A percentile compares a stretch with the other conserved stretches of the same genome.
phyloP scores from a whole-genome alignment of 2,329 filamentous ascomycete species.

The Chalara sp. region DNA sequence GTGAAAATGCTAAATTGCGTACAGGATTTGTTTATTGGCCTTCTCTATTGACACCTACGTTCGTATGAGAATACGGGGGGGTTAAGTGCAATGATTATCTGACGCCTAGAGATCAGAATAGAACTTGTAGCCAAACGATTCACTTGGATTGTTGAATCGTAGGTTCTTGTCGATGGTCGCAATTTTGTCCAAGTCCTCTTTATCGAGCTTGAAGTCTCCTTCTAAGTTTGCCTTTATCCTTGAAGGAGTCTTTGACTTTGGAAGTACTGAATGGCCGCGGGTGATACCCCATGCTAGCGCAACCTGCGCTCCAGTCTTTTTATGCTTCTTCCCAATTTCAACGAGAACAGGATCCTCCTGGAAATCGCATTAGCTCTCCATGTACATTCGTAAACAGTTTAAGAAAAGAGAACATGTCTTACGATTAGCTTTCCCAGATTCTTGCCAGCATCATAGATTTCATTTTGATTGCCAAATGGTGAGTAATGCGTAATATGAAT shows the following conservation, averaged over 20 bases:
- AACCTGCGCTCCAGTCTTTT: conserved; percentile 50
- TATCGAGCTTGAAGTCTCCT: conserved; percentile 53
- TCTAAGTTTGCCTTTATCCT: conserved; percentile 58
- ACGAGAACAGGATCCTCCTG: conserved; percentile 47
- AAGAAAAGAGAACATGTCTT: background rate
- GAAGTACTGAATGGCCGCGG: conserved; percentile 51
- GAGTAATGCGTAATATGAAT: conserved; percentile 40
- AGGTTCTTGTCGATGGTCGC: conserved; percentile 49
- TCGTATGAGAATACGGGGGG: too few relatives aligned
- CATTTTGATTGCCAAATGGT: conserved; percentile 54
- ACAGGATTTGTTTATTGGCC: too few relatives aligned
- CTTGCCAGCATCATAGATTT: conserved; percentile 53
- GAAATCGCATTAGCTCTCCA: background rate
- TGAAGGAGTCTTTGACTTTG: conserved; percentile 53
- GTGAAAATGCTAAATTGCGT: too few relatives aligned
- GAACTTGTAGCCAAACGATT: conserved; percentile 49
- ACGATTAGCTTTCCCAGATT: conserved; percentile 43
- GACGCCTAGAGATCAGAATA: conserved; percentile 45
- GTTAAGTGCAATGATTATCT: too few relatives aligned
- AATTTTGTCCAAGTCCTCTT: conserved; percentile 48
- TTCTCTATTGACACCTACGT: too few relatives aligned
- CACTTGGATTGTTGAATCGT: conserved; percentile 54
- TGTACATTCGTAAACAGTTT: background rate
- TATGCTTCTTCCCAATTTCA: conserved; percentile 46
- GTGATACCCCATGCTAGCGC: conserved; percentile 52